A percentile compares a stretch with the other conserved stretches of the same genome.
Conservation (phyloP, 495 filamentous ascomycete genomes). For the Neurospora sp. region DNA sequence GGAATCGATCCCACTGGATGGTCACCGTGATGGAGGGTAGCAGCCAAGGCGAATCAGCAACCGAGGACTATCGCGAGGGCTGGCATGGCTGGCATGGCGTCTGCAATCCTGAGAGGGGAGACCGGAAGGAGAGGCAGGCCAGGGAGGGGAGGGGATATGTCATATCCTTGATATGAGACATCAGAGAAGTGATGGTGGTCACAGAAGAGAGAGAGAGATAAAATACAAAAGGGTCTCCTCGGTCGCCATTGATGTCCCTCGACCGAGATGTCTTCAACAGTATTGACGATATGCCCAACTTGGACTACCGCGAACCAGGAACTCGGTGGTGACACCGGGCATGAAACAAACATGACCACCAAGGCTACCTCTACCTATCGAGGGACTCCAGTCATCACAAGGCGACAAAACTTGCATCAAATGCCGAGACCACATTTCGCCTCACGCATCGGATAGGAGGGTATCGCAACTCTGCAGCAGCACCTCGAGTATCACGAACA, state of each 20-base stretch:
- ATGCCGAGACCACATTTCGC: background rate
- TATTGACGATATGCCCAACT: background rate
- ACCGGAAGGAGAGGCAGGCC: background rate
- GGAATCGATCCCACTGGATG: background rate
- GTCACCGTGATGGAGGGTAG: background rate
- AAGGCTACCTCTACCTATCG: too few species aligned
- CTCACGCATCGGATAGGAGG: background rate
- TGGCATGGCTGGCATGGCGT: background rate
- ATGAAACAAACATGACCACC: background rate
- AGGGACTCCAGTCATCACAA: background rate
- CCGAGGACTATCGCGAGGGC: background rate
- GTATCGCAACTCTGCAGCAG: too few species aligned
- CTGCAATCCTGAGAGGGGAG: background rate
- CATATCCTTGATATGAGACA: background rate
- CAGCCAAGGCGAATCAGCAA: background rate
- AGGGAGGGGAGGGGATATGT: background rate
- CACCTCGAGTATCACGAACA: background rate
- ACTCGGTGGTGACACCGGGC: background rate
- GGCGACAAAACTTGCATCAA: background rate
- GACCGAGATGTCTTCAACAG: background rate
- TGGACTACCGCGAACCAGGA: background rate
- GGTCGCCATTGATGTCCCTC: background rate
- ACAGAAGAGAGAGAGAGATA: background rate
- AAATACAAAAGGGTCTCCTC: background rate
- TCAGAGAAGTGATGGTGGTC: background rate